Evolutionary conservation across 495 filamentous ascomycete genomes (phyloP).

Genomic region (Hypoxylon perforatum): DNA sequence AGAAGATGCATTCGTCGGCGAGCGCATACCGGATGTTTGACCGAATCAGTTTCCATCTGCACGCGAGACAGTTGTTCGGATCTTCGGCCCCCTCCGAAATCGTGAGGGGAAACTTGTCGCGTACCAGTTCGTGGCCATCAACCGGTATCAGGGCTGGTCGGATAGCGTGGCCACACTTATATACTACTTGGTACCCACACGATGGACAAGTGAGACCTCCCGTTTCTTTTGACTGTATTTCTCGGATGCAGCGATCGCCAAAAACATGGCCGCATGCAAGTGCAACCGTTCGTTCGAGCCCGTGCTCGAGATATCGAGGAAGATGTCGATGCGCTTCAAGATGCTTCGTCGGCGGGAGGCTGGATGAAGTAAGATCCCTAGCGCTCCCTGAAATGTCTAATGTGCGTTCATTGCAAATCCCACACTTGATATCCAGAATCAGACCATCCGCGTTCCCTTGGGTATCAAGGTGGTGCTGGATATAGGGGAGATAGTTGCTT

Average conservation of each 20-base stretch:
- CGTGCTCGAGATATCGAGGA: slow-evolving; percentile 22
- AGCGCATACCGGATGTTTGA: slow-evolving; percentile 35
- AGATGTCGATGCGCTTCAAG: slow-evolving; percentile 13
- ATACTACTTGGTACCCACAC: slow-evolving; percentile 39
- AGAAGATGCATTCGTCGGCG: slow-evolving; percentile 36
- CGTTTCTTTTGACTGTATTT: slow-evolving; percentile 1
- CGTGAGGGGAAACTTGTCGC: slow-evolving; percentile 43
- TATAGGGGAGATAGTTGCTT: slow-evolving; percentile 42
- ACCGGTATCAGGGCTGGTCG: slow-evolving; percentile 32
- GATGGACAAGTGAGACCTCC: slow-evolving; percentile 35
- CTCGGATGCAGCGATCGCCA: slow-evolving; percentile 41
- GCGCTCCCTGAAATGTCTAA: slow-evolving; percentile 36
- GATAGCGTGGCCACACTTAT: slow-evolving; percentile 40
- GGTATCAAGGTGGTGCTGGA: slow-evolving; percentile 37
- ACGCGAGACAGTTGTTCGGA: slow-evolving; percentile 39
- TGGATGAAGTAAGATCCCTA: slow-evolving; percentile 10
- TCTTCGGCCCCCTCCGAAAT: slow-evolving; percentile 34
- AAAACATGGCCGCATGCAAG: slow-evolving; percentile 45
- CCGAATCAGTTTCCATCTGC: slow-evolving; percentile 36
- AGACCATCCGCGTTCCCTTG: slow-evolving; percentile 23
- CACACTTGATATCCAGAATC: slow-evolving; percentile 28
- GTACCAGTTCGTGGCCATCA: slow-evolving; percentile 22
- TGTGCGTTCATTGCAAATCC: slow-evolving; percentile 31
- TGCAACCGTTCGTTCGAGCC: slow-evolving; percentile 35
- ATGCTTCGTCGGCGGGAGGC: not conserved